Base-by-base conservation (phyloP, 306 rosid genomes). In the Castanea crenata region DNA sequence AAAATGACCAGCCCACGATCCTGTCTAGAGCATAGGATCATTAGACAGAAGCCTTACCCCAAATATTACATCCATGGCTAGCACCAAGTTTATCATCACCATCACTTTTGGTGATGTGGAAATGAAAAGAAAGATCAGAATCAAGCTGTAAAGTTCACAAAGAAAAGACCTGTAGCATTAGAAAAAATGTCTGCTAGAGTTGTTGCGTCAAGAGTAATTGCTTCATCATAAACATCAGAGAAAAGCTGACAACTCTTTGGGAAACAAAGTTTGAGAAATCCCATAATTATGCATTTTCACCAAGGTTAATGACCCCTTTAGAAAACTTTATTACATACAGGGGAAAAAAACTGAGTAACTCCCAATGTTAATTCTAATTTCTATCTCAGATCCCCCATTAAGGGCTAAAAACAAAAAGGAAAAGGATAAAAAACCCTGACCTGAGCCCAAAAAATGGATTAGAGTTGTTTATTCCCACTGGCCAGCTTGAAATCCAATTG, bases 401-500 rank as follows among this genome's bases (percentile, higher is more conserved):
- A 20, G 25, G 41, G 25, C 46, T 41, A 41, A 41, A 41, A 31
- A 31, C n/a, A 49, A 25, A 71, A 71, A 49, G 1, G 58, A 29
- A 10, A 4, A 31, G 34, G 21, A 13, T 7, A 11, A 32, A 69
- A 16, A 5, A 41, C 34, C 54, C 34, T 54, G 29, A 31, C 65
- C 74, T 62, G 51, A 61, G 20, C 55, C 20, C 31, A 46, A 34
- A 62, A 38, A 52, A 54, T 81, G 58, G 52, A 38, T 38, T 21
- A 10, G 32, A 76, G 32, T 15, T 67, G 44, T 25, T 44, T 25
- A 41, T 19, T 16, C 32, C 44, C 6, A 73, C 64, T 35, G 23
- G 73, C 78, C 80, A 51, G 69, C 68, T 76, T 32, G 6, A 61
- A 61, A 61, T 61, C 67, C 34, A 23, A 63, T 29, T 63, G 54